A percentile compares a stretch with the other conserved stretches of the same genome.
Conservation (phyloP, 164 flowering plant species). For the Brasenia schreberi region DNA sequence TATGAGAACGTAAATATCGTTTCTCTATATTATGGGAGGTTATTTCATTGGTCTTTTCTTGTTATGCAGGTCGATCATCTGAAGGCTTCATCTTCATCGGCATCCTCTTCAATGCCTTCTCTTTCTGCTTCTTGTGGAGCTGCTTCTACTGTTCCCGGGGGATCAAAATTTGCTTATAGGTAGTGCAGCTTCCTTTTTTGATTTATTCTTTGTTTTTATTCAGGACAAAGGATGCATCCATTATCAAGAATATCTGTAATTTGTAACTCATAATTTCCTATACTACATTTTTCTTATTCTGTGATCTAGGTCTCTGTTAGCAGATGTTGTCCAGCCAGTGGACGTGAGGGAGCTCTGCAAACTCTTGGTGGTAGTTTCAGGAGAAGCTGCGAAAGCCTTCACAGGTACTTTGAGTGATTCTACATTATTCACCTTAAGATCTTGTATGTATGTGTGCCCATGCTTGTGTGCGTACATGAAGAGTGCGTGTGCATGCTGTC, state of each 20-base stretch:
- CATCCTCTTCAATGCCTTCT: constrained; percentile 31
- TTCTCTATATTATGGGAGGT: too few relatives aligned
- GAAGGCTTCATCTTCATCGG: constrained; percentile 31
- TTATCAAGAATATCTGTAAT: neutral
- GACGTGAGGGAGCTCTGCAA: constrained; percentile 79
- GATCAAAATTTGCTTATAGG: constrained; percentile 81
- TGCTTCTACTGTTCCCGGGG: constrained; percentile 28
- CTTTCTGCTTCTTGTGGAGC: constrained; percentile 33
- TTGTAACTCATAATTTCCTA: neutral
- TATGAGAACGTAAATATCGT: too few relatives aligned
- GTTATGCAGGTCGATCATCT: constrained; percentile 37
- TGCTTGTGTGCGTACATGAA: too few relatives aligned
- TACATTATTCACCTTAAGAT: neutral
- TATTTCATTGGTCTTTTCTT: constrained; percentile 4
- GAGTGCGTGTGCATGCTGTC: too few relatives aligned
- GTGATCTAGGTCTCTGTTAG: constrained; percentile 62
- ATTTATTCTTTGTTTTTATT: neutral
- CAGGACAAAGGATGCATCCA: neutral
- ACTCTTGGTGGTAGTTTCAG: constrained; percentile 57
- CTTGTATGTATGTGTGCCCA: neutral
- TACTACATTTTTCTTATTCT: neutral
- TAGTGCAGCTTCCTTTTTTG: constrained; percentile 9
- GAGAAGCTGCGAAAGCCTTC: constrained; percentile 53
- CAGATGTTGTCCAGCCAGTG: constrained; percentile 73
- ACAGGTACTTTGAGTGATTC: constrained; percentile 31